Evolutionary conservation across 2,329 filamentous ascomycete genomes (phyloP).

Genomic region (Neurospora sp.): DNA sequence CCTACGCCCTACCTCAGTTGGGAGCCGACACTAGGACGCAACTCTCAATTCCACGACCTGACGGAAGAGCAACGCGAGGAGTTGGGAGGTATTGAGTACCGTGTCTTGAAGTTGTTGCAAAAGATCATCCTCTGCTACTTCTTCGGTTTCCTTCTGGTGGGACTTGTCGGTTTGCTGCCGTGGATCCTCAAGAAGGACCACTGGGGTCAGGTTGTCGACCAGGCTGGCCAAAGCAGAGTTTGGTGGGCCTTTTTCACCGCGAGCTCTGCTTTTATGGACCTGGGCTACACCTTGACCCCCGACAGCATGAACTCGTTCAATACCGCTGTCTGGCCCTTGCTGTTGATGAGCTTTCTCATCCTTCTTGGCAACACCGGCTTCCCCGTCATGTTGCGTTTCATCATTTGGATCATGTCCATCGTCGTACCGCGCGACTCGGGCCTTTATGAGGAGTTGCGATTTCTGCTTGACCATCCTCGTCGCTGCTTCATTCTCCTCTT

Average conservation of each 20-base stretch:
- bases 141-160: conserved; percentile 71
- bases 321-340: conserved; percentile 60
- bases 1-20: conserved; percentile 84
- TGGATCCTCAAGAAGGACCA: conserved; percentile 60
- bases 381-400: conserved; percentile 83
- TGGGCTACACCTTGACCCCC: conserved; percentile 86
- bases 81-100: conserved; percentile 91
- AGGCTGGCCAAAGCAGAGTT: conserved; percentile 49
- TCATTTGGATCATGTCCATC: conserved; percentile 75
- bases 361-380: conserved; percentile 94
- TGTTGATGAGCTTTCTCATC: conserved; percentile 76
- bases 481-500: conserved; percentile 95
- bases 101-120: conserved; percentile 77
- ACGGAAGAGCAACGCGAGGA: conserved; percentile 89
- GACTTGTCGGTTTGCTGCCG: conserved; percentile 61
- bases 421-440: conserved; percentile 54
- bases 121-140: conserved; percentile 72
- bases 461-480: conserved; percentile 86
- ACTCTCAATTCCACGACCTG: conserved; percentile 83
- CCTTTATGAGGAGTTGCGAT: conserved; percentile 81
- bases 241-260: conserved; percentile 95
- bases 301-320: conserved; percentile 93
- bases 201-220: conserved; percentile 57
- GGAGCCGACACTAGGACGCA: conserved; percentile 83
- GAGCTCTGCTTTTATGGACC: conserved; percentile 82